Evolutionary conservation across 1,139 yeast genomes (phyloP).

Genomic region (Lipomyces yarrowii): DNA sequence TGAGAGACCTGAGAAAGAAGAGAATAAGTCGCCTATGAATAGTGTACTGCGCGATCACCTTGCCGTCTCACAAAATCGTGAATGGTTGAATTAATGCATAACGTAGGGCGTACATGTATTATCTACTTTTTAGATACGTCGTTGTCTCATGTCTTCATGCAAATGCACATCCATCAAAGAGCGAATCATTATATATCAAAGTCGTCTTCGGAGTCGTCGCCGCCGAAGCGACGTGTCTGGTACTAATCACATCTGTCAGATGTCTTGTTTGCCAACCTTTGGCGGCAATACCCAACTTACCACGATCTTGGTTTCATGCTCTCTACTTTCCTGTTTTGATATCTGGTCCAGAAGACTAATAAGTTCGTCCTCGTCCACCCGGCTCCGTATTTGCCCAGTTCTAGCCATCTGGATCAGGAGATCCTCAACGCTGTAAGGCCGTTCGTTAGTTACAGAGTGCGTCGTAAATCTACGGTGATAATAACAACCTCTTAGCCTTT

Average conservation of each 20-base stretch:
- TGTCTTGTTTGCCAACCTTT: background rate
- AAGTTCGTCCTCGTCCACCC: conserved; percentile 75
- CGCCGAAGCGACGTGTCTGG: conserved; percentile 25
- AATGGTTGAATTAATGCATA: background rate
- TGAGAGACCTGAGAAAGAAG: conserved; percentile 61
- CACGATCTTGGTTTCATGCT: conserved; percentile 62
- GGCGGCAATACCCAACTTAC: conserved; percentile 34
- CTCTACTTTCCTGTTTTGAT: conserved; percentile 69
- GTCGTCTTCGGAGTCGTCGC: conserved; percentile 26
- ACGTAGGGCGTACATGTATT: background rate
- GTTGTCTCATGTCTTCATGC: background rate
- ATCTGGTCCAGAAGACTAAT: conserved; percentile 82
- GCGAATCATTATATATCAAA: conserved; percentile 5
- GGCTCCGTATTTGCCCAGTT: conserved; percentile 73
- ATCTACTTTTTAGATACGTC: background rate
- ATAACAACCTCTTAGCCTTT: conserved; percentile 63
- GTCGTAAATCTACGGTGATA: background rate
- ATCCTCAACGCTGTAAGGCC: conserved; percentile 63
- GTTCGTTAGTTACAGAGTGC: background rate
- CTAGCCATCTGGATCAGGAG: conserved; percentile 73
- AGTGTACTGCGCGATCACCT: background rate
- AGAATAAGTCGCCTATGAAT: conserved; percentile 18
- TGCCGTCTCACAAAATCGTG: background rate
- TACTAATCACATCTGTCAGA: conserved; percentile 11
- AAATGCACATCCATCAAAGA: background rate